phyloP scores from a whole-genome alignment of 306 rosid genomes.

The Lablab purpureus region DNA sequence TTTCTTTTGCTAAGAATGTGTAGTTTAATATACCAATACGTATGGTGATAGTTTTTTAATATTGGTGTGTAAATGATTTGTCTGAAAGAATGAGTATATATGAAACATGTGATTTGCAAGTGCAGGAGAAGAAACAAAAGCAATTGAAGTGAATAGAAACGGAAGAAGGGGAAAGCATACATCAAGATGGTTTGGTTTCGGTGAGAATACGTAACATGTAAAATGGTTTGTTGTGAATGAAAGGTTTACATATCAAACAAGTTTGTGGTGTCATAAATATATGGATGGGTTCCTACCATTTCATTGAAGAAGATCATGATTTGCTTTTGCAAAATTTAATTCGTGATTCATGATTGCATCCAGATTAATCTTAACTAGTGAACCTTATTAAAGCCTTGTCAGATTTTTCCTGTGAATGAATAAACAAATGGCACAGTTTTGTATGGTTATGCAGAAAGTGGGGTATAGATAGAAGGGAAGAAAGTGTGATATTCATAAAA shows the following conservation, averaged over 20 bases:
- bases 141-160: constrained; percentile 1
- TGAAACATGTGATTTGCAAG: not conserved
- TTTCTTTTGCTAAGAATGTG: too few species aligned
- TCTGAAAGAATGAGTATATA: too few species aligned
- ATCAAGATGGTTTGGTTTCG: constrained; percentile 7
- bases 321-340: constrained; percentile 25
- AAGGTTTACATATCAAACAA: constrained; percentile 22
- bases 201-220: constrained; percentile 31
- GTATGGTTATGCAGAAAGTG: constrained; percentile 22
- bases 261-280: not conserved
- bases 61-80: too few species aligned
- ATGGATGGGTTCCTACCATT: constrained; percentile 25
- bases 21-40: too few species aligned
- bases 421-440: constrained; percentile 12
- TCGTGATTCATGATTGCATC: constrained; percentile 4
- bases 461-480: not conserved
- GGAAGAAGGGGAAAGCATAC: constrained; percentile 29
- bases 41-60: too few species aligned
- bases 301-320: constrained; percentile 32
- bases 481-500: not conserved
- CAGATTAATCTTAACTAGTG: constrained; percentile 6
- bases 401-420: constrained; percentile 46
- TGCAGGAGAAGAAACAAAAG: constrained; percentile 1
- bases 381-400: constrained; percentile 12
- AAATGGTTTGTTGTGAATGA: constrained; percentile 23